Base-by-base conservation (phyloP, 1,139 yeast genomes). In the Taphrina communis region DNA sequence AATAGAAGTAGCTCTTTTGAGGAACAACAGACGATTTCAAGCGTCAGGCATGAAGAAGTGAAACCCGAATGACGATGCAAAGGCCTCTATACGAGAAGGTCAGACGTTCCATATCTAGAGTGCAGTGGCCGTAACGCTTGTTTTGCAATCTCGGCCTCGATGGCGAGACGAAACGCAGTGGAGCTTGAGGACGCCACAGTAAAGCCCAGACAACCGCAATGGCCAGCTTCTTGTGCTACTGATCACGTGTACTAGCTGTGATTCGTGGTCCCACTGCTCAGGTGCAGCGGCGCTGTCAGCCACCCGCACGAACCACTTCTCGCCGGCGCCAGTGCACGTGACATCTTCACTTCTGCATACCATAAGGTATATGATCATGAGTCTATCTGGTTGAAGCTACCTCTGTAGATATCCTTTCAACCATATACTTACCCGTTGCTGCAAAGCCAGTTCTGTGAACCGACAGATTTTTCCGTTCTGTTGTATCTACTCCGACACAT, bases 141-240 rank as follows among this genome's bases (percentile, higher is more conserved):
- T 44, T 44, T 44, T 12, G 48, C 48, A 44, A 14, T 14, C 48
- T 44, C 17, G n/a, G 17, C 19, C 19, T 12, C 48, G n/a, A 12
- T n/a, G 12, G 19, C 48, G 19, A 12, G 48, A 44, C 48, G 48
- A 44, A n/a, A 44, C 48, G n/a, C 48, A 2, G 48, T 44, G 48
- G 48, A 44, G 48, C 48, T 12, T 44, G 19, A 44, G 21, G 6
- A 4, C 2, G 48, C 48, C 48, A n/a, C 48, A 44, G 19, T 2
- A 44, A 44, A 6, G 48, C 48, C 19, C 48, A n/a, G n/a, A n/a
- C 31, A 17, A 17, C 31, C 31, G 31, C 31, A 4, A 25, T 4
- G 42, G 11, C 14, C 11, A 6, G 42, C 2, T 2, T 39, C 14
- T 6, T 9, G 14, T 39, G 42, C 3, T 39, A 6, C 42, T 9